A percentile compares a stretch with the other conserved stretches of the same genome.
Conservation (phyloP, 2,329 filamentous ascomycete genomes). For the Aspergillus fijiensis region DNA sequence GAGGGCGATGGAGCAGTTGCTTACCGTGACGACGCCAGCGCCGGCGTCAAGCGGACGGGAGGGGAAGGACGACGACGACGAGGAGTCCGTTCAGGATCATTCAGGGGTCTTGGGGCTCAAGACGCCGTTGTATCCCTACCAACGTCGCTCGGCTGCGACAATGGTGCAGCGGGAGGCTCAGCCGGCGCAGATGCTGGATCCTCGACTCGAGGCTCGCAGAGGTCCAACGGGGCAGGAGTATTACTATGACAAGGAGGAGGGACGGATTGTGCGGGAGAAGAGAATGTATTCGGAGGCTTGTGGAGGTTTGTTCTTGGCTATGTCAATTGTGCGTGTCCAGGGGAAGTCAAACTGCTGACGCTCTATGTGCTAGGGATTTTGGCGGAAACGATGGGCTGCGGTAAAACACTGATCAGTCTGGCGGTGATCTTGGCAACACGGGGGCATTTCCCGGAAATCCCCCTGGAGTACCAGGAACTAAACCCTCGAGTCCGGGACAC, state of each 20-base stretch:
- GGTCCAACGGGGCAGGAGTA: conserved; percentile 64
- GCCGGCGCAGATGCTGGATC: conserved; percentile 67
- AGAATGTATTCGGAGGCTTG: conserved; percentile 69
- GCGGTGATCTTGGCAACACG: conserved; percentile 73
- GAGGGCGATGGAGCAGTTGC: conserved; percentile 38
- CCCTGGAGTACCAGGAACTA: conserved; percentile 58
- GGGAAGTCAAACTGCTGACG: neutral
- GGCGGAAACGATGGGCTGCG: conserved; percentile 55
- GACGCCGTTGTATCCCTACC: conserved; percentile 72
- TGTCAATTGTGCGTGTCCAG: neutral
- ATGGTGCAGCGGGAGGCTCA: conserved; percentile 81
- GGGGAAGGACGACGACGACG: neutral
- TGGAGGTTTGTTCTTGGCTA: conserved; percentile 57
- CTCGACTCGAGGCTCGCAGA: conserved; percentile 61
- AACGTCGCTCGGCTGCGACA: conserved; percentile 72
- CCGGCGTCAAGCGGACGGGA: conserved; percentile 1
- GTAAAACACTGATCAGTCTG: conserved; percentile 87
- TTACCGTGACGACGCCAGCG: conserved; percentile 20
- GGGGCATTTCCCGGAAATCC: conserved; percentile 64
- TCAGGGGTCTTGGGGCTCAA: conserved; percentile 39
- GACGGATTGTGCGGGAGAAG: conserved; percentile 63
- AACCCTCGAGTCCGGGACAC: conserved; percentile 44
- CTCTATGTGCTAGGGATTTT: conserved; percentile 37
- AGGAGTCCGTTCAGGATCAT: conserved; percentile 14
- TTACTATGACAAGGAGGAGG: conserved; percentile 68